These are phyloP conservation scores for Halophytophthora batemanensis DNA, from an alignment of 352 stramenopile genomes.

Conservation along the genomic window DNA sequence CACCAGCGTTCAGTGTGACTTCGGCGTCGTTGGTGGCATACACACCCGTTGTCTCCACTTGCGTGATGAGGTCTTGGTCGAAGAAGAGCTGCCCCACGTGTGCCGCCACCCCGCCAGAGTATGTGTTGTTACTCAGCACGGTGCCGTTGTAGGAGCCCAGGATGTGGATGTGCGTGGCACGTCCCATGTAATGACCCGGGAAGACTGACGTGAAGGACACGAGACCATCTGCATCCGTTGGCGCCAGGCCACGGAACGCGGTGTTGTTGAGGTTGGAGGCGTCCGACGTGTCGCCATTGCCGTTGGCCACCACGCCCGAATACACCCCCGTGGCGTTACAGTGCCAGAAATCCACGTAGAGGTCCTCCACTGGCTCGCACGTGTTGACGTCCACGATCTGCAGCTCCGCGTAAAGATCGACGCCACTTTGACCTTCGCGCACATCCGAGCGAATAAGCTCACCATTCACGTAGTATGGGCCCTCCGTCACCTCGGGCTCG, in stretches of 20 bases:
- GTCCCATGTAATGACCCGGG: constrained; percentile 23
- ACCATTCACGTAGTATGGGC: constrained; percentile 24
- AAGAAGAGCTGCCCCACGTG: constrained; percentile 25
- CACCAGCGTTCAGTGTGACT: constrained; percentile 16
- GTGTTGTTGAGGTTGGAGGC: constrained; percentile 28
- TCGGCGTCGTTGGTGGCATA: constrained; percentile 22
- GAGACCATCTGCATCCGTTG: constrained; percentile 16
- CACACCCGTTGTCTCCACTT: constrained; percentile 17
- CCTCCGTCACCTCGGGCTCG: constrained; percentile 21
- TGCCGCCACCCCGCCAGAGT: constrained; percentile 16
- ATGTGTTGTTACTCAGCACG: constrained; percentile 26
- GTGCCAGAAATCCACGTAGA: constrained; percentile 28
- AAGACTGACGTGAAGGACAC: constrained; percentile 20
- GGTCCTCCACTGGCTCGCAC: constrained; percentile 17
- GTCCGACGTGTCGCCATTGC: constrained; percentile 21
- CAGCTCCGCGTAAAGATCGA: constrained; percentile 22
- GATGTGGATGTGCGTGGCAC: constrained; percentile 26
- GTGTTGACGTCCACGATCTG: constrained; percentile 27
- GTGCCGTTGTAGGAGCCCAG: constrained; percentile 25
- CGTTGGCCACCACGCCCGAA: constrained; percentile 20
- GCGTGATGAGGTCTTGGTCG: constrained; percentile 20
- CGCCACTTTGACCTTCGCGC: constrained; percentile 12
- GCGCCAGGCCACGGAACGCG: constrained; percentile 17
- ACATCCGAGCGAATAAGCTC: constrained; percentile 20
- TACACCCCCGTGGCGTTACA: constrained; percentile 26